These are phyloP conservation scores for Elsinoe ampelina DNA, from an alignment of 2,329 filamentous ascomycete species.

Conservation along the genomic window DNA sequence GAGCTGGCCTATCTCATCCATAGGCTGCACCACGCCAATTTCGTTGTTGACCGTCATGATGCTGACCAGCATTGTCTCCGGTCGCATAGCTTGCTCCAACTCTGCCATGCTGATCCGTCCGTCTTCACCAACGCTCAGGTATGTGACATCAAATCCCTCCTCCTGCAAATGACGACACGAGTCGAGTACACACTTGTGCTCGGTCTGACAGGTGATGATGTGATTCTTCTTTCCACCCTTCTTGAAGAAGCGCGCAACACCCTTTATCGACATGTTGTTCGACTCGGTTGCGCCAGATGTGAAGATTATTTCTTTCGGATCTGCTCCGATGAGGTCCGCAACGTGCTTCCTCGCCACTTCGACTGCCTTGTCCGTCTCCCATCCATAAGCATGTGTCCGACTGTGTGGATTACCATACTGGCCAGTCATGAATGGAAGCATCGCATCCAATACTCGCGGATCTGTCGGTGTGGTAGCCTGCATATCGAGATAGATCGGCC, in stretches of 20 bases:
- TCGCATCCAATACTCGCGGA: slow-evolving; percentile 87
- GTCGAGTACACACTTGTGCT: slow-evolving; percentile 98
- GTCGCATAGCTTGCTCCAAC: slow-evolving; percentile 78
- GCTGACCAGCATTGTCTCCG: slow-evolving; percentile 85
- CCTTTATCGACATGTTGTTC: slow-evolving; percentile 99
- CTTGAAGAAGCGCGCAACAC: slow-evolving; percentile 90
- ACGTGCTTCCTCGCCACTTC: slow-evolving; percentile 79
- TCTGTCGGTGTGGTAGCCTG: slow-evolving; percentile 95
- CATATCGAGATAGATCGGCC: slow-evolving; percentile 97
- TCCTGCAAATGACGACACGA: slow-evolving; percentile 95
- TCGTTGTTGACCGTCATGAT: slow-evolving; percentile 99
- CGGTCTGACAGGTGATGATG: slow-evolving; percentile 93
- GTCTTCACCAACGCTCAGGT: slow-evolving; percentile 78
- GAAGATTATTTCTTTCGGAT: slow-evolving; percentile 97
- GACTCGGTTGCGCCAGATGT: slow-evolving; percentile 96
- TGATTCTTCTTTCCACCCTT: slow-evolving; percentile 94
- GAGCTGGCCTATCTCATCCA: slow-evolving; percentile 85
- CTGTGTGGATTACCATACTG: slow-evolving; percentile 97
- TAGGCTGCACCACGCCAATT: slow-evolving; percentile 95
- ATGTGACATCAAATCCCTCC: slow-evolving; percentile 94
- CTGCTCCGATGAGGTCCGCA: slow-evolving; percentile 79
- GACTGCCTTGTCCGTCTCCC: slow-evolving; percentile 92
- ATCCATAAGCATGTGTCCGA: slow-evolving; percentile 93
- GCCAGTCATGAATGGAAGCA: slow-evolving; percentile 90
- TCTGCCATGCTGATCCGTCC: slow-evolving; percentile 79